Evolutionary conservation across 2,329 filamentous ascomycete species (phyloP).

Genomic region (Colletotrichum lentis): DNA sequence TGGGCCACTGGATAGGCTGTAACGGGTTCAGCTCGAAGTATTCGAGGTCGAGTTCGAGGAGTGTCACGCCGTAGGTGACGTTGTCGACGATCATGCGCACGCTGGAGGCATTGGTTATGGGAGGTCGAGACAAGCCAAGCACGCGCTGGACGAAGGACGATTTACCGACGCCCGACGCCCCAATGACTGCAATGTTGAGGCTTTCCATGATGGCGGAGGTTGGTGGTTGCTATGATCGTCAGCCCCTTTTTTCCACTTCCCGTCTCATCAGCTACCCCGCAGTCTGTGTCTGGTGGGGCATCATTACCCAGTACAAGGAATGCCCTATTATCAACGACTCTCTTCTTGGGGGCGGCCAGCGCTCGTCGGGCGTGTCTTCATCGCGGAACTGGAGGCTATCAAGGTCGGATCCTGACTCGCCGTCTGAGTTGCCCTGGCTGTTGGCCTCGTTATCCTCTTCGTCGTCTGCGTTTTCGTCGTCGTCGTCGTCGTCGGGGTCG

Average conservation of each 20-base stretch:
- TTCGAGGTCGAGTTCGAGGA: conserved; percentile 73
- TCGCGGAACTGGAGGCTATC: conserved; percentile 43
- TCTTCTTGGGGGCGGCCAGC: conserved; percentile 57
- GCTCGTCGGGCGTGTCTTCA: conserved; percentile 51
- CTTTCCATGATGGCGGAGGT: conserved; percentile 59
- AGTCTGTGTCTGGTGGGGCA: conserved; percentile 39
- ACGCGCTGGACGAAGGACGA: conserved; percentile 73
- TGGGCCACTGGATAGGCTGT: conserved; percentile 71
- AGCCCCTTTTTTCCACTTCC: conserved; percentile 38
- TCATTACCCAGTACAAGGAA: conserved; percentile 49
- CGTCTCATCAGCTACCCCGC: conserved; percentile 37
- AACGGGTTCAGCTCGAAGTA: conserved; percentile 68
- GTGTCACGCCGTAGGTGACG: conserved; percentile 64
- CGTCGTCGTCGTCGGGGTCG: conserved; percentile 39
- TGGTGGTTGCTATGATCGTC: conserved; percentile 38
- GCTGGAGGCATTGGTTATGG: conserved; percentile 63
- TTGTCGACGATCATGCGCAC: conserved; percentile 67
- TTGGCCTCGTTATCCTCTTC: conserved; percentile 38
- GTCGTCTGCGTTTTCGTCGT: conserved; percentile 32
- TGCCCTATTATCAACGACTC: conserved; percentile 57
- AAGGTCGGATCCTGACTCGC: conserved; percentile 19
- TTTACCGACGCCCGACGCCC: conserved; percentile 72
- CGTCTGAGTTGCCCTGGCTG: conserved; percentile 40
- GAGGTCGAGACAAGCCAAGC: conserved; percentile 62
- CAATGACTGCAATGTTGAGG: conserved; percentile 73